Evolutionary conservation across 1,139 yeast species (phyloP), one percentile per base, ranked within the genome.

Genomic region (Blastobotrys arbuscula): DNA sequence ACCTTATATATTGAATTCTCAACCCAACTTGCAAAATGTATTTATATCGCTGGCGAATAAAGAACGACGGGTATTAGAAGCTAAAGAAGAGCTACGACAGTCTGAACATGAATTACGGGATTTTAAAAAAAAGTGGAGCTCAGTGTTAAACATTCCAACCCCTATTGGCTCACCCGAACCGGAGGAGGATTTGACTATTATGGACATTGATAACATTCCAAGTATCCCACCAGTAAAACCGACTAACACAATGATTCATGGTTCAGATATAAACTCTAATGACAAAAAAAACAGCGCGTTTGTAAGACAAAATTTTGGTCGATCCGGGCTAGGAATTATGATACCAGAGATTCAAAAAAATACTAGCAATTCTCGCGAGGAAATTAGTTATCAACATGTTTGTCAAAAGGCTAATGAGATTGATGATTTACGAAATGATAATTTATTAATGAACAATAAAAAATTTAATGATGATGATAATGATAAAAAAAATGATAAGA

Each of bases 41-140:
- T 60, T 67, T 47, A 65, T 60, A 28, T 52, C 61, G 26, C 58
- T 67, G 51, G 71, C 71, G 21, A 58, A 59, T 52, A 66, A 67
- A 48, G 70, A 67, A 50, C 61, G 71, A 9, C 58, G 62, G 21
- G 69, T 66, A 23, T 57, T 67, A 28, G 71, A 67, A 51, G 69
- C 70, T 13, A 55, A 56, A 21, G 69, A 67, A 47, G 57, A 51
- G 23, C 59, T 65, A 34, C 50, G 45, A 26, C 56, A 54, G n/a
- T 65, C 66, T 8, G 60, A 61, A 42, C 49, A 47, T 26, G 66
- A 62, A 44, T 55, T 63, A 44, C 31, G 51, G 18, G 51, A 48
- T 24, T 62, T 62, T 50, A 57, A 55, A 38, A 33, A 36, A 31
- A 51, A 53, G 26, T 62, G 64, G 63, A 54, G 53, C 26, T 47